Evolutionary conservation across 768 basidiomycete genomes (phyloP), one percentile per base, ranked within the genome.

Genomic region (Lanmaoa rubissima): DNA sequence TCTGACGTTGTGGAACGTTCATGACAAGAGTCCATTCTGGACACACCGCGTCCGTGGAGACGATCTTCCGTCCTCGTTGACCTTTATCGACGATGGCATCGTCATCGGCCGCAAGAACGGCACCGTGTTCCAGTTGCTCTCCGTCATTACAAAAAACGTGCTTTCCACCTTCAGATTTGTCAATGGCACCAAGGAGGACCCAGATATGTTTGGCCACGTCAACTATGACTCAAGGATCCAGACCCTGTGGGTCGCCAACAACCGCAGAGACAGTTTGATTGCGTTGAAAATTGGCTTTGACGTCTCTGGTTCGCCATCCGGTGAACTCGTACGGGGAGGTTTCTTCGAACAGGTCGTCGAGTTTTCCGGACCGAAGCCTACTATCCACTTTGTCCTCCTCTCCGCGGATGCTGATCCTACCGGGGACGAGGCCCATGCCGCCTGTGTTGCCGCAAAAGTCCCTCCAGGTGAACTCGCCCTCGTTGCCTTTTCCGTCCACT

Each of bases 401-500:
- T 90, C 89, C 3, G 88, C 86, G 3, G 90, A 93, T 63, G 85
- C 88, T 5, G 91, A 92, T 70, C 90, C 90, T 3, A 81, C 82
- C 54, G 90, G 90, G 14, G 86, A 88, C 51, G 90, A 92, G 69
- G 89, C 90, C 0, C 84, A 87, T 64, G 90, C 90, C 11, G 90
- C 90, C 7, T 92, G 90, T 60, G 79, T 90, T 21, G 90, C 90
- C 4, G 90, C 90, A 3, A 92, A 92, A 65, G 78, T 92, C 6
- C 78, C 80, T 7, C 83, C 86, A 1, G 87, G 88, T 40, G 87
- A 92, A 61, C 76, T 92, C 38, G 89, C 90, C 26, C 78, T 94
- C 49, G 88, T 92, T 6, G 90, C 89, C 32, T 94, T 92, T 74
- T 90, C 88, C 3, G 90, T 94, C n/a, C 92, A 93, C 67, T 86